Percentiles rank a stretch among this genome's conserved stretches.
Conservation (phyloP, 2,329 filamentous ascomycete species). For the Leptosphaerulina australis region DNA sequence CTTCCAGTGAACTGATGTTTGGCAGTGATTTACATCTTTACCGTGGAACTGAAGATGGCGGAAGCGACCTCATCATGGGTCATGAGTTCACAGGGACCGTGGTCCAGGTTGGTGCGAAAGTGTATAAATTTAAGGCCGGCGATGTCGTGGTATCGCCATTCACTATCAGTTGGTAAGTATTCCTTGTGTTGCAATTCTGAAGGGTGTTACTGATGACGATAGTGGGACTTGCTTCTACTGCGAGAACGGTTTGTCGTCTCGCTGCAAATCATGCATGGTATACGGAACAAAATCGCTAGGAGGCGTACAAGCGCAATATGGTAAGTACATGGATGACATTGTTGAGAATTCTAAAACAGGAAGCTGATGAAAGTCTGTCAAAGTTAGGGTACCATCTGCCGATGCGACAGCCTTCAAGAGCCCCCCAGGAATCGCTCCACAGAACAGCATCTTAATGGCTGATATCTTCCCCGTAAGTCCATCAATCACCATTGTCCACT, state of each 20-base stretch:
- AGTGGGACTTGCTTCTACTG: constrained; percentile 79
- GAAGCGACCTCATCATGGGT: constrained; percentile 69
- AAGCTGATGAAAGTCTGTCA: background rate
- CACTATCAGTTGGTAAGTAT: constrained; percentile 54
- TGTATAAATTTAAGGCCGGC: constrained; percentile 71
- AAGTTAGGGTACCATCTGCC: constrained; percentile 69
- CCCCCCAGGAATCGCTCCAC: constrained; percentile 70
- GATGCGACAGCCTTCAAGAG: constrained; percentile 77
- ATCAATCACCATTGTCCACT: no score
- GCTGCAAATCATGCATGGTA: constrained; percentile 71
- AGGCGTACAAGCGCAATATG: constrained; percentile 79
- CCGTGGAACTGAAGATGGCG: constrained; percentile 74
- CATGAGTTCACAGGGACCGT: constrained; percentile 84
- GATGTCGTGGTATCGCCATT: constrained; percentile 82
- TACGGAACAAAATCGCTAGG: constrained; percentile 73
- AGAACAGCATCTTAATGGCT: constrained; percentile 80
- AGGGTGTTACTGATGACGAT: no score
- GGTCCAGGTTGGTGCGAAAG: constrained; percentile 66
- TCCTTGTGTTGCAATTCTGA: no score
- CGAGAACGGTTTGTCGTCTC: constrained; percentile 72
- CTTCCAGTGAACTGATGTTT: background rate
- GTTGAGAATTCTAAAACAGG: background rate
- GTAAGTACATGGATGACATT: no score
- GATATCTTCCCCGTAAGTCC: constrained; percentile 79
- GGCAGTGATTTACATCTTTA: constrained; percentile 79